A percentile compares a stretch with the other conserved stretches of the same genome.
Evolutionary conservation across 768 basidiomycete genomes (phyloP).

Genomic region (Collybia sp.): DNA sequence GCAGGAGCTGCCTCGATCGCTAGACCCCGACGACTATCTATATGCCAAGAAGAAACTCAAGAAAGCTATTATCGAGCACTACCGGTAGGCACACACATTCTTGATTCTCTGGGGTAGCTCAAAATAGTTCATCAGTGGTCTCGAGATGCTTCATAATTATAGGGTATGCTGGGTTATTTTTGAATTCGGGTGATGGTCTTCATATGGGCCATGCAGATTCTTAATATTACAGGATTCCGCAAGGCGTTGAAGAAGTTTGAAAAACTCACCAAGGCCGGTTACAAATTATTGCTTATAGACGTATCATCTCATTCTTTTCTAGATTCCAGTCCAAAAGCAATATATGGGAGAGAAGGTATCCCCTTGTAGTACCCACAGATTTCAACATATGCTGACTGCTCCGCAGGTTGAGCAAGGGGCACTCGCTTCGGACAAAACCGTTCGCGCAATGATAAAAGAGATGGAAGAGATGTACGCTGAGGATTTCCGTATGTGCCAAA

Average conservation of each 20-base stretch:
- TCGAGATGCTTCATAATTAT: constrained; percentile 88
- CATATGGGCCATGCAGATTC: constrained; percentile 36
- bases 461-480: constrained; percentile 63
- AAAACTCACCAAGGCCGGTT: constrained; percentile 62
- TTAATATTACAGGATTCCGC: constrained; percentile 88
- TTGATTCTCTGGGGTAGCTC: background rate
- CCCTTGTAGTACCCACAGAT: background rate
- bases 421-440: constrained; percentile 57
- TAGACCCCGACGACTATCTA: constrained; percentile 77
- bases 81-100: constrained; percentile 43
- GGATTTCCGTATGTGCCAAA: constrained; percentile 59
- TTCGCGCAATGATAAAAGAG: constrained; percentile 66
- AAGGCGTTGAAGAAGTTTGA: constrained; percentile 86
- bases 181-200: background rate
- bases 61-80: constrained; percentile 79
- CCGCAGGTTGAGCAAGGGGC: constrained; percentile 58
- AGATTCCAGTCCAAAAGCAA: constrained; percentile 67
- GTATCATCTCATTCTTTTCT: background rate
- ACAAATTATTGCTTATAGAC: background rate
- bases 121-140: constrained; percentile 39
- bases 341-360: constrained; percentile 79
- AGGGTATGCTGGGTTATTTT: constrained; percentile 44
- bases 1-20: constrained; percentile 14
- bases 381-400: background rate
- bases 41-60: constrained; percentile 83